These are phyloP conservation scores for Aurifilum marmelostoma DNA, from an alignment of 2,329 filamentous ascomycete genomes.

Conservation along the genomic window DNA sequence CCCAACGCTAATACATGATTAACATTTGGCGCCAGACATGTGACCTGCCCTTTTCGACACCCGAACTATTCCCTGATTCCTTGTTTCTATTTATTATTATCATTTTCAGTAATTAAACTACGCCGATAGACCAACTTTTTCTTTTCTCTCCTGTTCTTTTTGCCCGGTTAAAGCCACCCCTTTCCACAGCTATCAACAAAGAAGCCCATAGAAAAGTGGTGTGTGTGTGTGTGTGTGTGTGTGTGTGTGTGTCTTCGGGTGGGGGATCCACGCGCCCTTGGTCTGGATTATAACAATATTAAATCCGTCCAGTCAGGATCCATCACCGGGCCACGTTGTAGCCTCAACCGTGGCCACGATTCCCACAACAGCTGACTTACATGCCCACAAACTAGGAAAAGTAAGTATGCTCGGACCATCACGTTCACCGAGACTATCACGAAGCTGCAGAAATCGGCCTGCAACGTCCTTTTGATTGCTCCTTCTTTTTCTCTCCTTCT, in stretches of 20 bases:
- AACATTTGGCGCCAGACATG: background rate
- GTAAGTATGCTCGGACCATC: background rate
- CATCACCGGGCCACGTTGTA: constrained; percentile 16
- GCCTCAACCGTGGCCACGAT: background rate
- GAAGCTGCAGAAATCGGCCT: background rate
- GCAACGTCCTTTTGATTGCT: background rate
- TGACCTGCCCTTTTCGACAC: constrained; percentile 6
- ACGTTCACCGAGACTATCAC: constrained; percentile 12
- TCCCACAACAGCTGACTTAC: background rate
- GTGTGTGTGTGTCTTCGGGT: background rate
- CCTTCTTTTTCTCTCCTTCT: background rate
- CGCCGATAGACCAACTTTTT: background rate
- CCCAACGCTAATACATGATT: background rate
- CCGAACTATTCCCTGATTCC: background rate
- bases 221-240: background rate
- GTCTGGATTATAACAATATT: background rate
- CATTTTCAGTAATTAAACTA: background rate
- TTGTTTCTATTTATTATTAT: background rate
- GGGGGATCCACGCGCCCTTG: background rate
- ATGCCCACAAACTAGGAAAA: background rate
- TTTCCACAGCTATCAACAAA: no score
- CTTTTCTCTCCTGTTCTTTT: background rate
- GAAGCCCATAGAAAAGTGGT: no score
- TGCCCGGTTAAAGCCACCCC: background rate
- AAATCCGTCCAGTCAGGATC: constrained; percentile 10